Percentiles rank a stretch among this genome's conserved stretches.
These are phyloP conservation scores for Fonsecaea monophora DNA, from an alignment of 2,329 filamentous ascomycete species.

Conservation along the genomic window DNA sequence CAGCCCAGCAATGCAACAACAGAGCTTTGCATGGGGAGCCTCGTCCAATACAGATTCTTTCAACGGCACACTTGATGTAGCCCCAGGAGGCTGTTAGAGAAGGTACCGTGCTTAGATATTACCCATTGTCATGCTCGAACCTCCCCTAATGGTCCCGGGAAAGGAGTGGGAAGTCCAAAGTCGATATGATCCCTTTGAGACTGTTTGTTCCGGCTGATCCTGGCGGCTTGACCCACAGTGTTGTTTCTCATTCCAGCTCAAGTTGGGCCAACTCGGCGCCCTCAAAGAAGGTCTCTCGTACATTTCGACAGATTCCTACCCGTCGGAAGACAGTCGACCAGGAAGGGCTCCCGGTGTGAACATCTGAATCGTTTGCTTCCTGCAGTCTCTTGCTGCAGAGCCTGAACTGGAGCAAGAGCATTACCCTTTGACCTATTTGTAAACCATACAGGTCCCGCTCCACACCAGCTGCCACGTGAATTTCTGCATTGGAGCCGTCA, in stretches of 20 bases:
- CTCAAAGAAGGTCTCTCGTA: constrained; percentile 2
- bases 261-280: neutral
- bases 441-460: constrained; percentile 4
- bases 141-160: no score
- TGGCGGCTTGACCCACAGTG: neutral
- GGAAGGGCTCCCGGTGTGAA: no score
- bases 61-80: no score
- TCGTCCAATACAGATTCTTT: no score
- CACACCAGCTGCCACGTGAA: neutral
- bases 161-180: no score
- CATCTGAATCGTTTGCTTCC: neutral
- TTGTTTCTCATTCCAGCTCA: neutral
- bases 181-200: no score
- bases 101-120: no score
- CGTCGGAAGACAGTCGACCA: neutral
- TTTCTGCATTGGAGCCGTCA: neutral
- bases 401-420: neutral
- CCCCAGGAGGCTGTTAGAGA: no score
- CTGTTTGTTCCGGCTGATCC: neutral
- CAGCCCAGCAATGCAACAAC: no score
- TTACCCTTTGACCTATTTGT: neutral
- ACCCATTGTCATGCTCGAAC: no score
- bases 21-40: no score
- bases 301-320: constrained; percentile 7
- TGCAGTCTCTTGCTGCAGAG: neutral